phyloP scores from a whole-genome alignment of 768 basidiomycete species.

The Chalciporus piperatus region DNA sequence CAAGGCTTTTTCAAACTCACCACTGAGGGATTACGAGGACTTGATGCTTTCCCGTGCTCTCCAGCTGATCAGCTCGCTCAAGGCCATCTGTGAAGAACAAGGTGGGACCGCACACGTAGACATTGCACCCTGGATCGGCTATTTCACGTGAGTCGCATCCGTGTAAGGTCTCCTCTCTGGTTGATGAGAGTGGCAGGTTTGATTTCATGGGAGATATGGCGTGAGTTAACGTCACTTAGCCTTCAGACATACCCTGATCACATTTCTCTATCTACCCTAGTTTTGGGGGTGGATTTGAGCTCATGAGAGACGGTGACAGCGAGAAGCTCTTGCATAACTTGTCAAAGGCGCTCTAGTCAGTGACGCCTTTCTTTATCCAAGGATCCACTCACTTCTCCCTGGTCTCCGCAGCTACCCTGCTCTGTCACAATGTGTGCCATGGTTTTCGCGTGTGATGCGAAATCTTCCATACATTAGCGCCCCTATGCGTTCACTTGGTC shows the following conservation, averaged over 20 bases:
- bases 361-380: background rate
- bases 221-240: constrained; percentile 12
- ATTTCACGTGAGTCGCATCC: constrained; percentile 20
- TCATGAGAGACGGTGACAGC: constrained; percentile 36
- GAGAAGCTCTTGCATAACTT: constrained; percentile 29
- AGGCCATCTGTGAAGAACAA: constrained; percentile 11
- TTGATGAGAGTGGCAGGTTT: constrained; percentile 12
- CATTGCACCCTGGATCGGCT: constrained; percentile 19
- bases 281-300: constrained; percentile 38
- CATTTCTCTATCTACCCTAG: constrained; percentile 15
- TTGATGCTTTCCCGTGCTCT: constrained; percentile 20
- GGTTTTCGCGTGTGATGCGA: constrained; percentile 22
- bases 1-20: constrained; percentile 27
- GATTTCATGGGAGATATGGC: constrained; percentile 31
- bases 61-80: constrained; percentile 17
- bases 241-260: background rate
- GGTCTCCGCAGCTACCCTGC: constrained; percentile 8
- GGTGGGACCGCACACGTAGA: constrained; percentile 8
- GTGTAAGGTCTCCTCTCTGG: background rate
- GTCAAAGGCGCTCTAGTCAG: constrained; percentile 30
- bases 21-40: constrained; percentile 28
- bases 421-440: constrained; percentile 20
- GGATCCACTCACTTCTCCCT: constrained; percentile 3
- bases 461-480: constrained; percentile 32
- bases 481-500: constrained; percentile 27